A percentile compares a stretch with the other conserved stretches of the same genome.
Evolutionary conservation across 345 rosid genomes (phyloP).

Genomic region (Lagerstroemia speciosa): DNA sequence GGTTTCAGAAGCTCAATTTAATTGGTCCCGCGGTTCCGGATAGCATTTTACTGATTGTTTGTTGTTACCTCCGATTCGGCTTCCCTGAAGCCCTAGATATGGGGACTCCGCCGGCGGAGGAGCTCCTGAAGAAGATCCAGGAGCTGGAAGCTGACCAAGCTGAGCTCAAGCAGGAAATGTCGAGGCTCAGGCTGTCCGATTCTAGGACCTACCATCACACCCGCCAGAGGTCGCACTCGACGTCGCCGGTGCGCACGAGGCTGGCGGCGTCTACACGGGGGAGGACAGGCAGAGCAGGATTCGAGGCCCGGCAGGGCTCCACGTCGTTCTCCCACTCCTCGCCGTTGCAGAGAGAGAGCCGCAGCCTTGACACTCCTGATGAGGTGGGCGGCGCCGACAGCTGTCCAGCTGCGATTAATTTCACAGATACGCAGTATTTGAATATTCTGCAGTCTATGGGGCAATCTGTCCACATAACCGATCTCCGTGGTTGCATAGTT

Average conservation of each 20-base stretch:
- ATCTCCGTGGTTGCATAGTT: conserved; percentile 47
- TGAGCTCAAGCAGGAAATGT: conserved; percentile 71
- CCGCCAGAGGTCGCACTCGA: conserved; percentile 76
- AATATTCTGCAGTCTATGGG: conserved; percentile 92
- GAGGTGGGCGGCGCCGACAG: conserved; percentile 15
- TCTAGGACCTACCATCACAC: conserved; percentile 17
- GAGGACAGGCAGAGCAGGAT: conserved; percentile 17
- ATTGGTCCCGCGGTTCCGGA: background rate
- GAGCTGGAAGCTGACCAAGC: conserved; percentile 84
- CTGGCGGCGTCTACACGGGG: conserved; percentile 26
- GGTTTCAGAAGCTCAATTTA: background rate
- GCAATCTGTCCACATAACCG: conserved; percentile 80
- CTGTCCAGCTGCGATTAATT: conserved; percentile 53
- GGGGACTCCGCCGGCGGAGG: conserved; percentile 68
- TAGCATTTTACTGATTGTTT: background rate
- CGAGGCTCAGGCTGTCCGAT: conserved; percentile 47
- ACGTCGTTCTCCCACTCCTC: conserved; percentile 69
- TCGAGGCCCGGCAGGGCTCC: conserved; percentile 37
- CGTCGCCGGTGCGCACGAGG: conserved; percentile 56
- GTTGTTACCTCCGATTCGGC: background rate
- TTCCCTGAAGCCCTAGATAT: conserved; percentile 13
- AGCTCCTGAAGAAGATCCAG: conserved; percentile 75
- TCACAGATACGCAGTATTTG: conserved; percentile 62
- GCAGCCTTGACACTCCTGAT: conserved; percentile 20
- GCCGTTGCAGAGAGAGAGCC: conserved; percentile 76